Conservation (phyloP, 2,329 filamentous ascomycete genomes). For the Metarhizium brunneum region DNA sequence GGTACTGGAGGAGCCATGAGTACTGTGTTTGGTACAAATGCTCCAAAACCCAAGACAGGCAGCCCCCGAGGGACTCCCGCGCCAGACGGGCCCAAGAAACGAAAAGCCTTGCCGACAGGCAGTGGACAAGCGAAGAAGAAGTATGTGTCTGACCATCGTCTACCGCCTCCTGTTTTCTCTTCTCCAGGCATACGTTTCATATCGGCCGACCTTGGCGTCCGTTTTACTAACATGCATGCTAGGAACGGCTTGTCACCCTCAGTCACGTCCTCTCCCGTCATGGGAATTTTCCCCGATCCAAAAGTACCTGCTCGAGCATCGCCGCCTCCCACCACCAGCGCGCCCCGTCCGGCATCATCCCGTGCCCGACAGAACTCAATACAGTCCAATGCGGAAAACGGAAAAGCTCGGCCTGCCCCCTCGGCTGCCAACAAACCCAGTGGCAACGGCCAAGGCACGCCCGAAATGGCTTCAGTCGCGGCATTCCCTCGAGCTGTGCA, state of each 20-base stretch:
- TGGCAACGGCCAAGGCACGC: slow-evolving; percentile 30
- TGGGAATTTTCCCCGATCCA: slow-evolving; percentile 57
- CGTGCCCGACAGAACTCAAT: slow-evolving; percentile 69
- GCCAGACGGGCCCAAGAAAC: slow-evolving; percentile 63
- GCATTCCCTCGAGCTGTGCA: slow-evolving; percentile 18
- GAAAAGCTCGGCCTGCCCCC: slow-evolving; percentile 19
- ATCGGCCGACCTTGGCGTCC: neutral
- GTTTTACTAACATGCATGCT: slow-evolving; percentile 14
- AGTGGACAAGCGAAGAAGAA: slow-evolving; percentile 73
- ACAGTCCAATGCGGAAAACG: slow-evolving; percentile 47
- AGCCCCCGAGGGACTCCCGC: slow-evolving; percentile 63
- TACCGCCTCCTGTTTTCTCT: neutral
- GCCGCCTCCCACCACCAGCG: slow-evolving; percentile 43
- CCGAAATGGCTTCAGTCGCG: slow-evolving; percentile 26
- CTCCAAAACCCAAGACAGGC: slow-evolving; percentile 46
- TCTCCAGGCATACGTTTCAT: no score
- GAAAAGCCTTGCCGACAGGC: slow-evolving; percentile 52
- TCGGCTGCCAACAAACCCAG: slow-evolving; percentile 43
- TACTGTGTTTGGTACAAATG: slow-evolving; percentile 39
- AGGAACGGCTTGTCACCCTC: slow-evolving; percentile 54
- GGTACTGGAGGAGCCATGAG: slow-evolving; percentile 44
- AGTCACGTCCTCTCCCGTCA: slow-evolving; percentile 65
- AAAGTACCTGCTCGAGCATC: slow-evolving; percentile 43
- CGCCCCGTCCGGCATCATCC: slow-evolving; percentile 55
- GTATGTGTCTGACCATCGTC: slow-evolving; percentile 34